Evolutionary conservation across 768 basidiomycete genomes (phyloP), one percentile per base, ranked within the genome.

Genomic region (Calocera cornea): DNA sequence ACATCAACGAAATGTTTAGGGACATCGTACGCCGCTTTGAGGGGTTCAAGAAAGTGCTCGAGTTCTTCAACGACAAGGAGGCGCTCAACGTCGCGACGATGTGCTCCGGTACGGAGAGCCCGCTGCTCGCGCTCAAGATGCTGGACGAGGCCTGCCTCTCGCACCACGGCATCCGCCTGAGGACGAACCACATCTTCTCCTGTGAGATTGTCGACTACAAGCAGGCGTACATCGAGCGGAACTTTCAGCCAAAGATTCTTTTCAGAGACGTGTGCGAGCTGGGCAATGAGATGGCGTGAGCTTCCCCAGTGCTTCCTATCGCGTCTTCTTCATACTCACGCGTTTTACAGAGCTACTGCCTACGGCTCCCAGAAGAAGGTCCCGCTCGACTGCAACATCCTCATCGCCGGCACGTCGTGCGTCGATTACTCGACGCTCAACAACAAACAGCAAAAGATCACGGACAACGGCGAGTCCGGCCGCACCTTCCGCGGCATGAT

Each of bases 151-250:
- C 87, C 2, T 83, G 95, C 70, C 77, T 84, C 34, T 84, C 87
- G 34, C 87, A 87, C 71, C 84, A 86, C 71, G 83, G 79, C 1
- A 72, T 88, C 65, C 78, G 82, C 1, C 77, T 97, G 67, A 83
- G 87, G 29, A 80, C 92, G 65, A 89, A 95, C 75, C 94, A 97
- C 76, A 91, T 95, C 49, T 95, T 97, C 78, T 95, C 93, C 0
- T 97, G 93, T 77, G 93, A 97, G 78, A 95, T 97, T 67, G 94
- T 94, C 74, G 93, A 94, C 2, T 95, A 93, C 82, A 95, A 97
- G 77, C 94, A 95, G 74, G 95, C 94, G 0, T 97, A 97, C 74
- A 97, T 97, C 70, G 95, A 97, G 74, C 83, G 95, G 34, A 97
- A 97, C 76, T 97, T 97, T 74, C 84, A 88, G 41, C 95, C 95